Conservation (phyloP, 345 rosid species). For the Arabis hirsuta region DNA sequence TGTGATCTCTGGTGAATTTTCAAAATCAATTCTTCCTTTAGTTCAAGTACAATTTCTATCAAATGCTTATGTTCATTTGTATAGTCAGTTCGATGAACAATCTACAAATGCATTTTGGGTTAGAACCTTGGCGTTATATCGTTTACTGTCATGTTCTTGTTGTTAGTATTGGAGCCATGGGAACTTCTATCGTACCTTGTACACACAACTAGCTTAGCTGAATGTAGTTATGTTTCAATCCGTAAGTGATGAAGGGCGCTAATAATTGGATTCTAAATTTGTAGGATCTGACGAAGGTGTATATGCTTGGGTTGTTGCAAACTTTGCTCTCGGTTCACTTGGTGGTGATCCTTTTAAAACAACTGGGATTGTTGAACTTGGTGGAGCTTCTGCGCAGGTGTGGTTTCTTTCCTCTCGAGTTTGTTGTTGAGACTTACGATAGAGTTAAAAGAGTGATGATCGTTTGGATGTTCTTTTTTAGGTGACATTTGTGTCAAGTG, state of each 20-base stretch:
- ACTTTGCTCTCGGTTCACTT: slow-evolving; percentile 78
- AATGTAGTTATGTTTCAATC: neutral
- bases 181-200: neutral
- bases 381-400: slow-evolving; percentile 99
- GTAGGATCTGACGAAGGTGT: slow-evolving; percentile 92
- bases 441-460: neutral
- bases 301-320: slow-evolving; percentile 96
- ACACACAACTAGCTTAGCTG: neutral
- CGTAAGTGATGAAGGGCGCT: neutral
- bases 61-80: neutral
- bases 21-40: neutral
- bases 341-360: slow-evolving; percentile 81
- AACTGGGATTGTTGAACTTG: slow-evolving; percentile 96
- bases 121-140: neutral
- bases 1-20: slow-evolving; percentile 72
- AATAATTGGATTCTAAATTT: slow-evolving; percentile 19
- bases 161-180: neutral
- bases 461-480: slow-evolving; percentile 39
- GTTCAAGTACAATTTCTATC: neutral
- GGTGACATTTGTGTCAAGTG: slow-evolving; percentile 86
- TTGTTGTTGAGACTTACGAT: neutral
- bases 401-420: neutral
- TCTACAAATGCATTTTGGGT: neutral
- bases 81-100: slow-evolving; percentile 5
- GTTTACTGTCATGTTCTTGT: no score